Evolutionary conservation across 306 rosid genomes (phyloP).

Genomic region (Gillenia trifoliata): DNA sequence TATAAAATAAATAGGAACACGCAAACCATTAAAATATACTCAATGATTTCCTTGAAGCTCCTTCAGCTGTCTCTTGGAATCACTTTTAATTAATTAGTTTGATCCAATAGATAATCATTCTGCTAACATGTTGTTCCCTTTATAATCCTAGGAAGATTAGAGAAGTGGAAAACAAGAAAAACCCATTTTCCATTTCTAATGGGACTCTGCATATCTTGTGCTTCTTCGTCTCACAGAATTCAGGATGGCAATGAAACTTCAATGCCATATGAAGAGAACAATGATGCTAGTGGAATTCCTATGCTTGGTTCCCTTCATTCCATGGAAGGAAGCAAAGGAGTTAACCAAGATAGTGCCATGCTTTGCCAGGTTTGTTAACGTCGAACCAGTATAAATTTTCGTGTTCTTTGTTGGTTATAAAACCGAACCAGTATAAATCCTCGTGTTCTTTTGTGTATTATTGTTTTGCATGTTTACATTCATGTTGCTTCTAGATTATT

Average conservation of each 20-base stretch:
- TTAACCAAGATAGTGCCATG: slow-evolving; percentile 75
- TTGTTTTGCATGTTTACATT: too few species aligned
- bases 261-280: slow-evolving; percentile 19
- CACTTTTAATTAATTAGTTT: neutral
- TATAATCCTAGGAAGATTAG: neutral
- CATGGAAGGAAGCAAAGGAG: slow-evolving; percentile 54
- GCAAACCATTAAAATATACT: slow-evolving; percentile 23
- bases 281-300: slow-evolving; percentile 9
- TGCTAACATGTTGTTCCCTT: slow-evolving; percentile 11
- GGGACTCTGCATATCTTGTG: slow-evolving; percentile 68
- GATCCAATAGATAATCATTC: neutral
- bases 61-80: slow-evolving; percentile 17
- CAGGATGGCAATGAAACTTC: slow-evolving; percentile 34
- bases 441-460: too few species aligned
- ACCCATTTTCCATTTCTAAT: slow-evolving; percentile 17
- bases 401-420: neutral
- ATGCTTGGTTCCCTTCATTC: slow-evolving; percentile 45
- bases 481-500: too few species aligned
- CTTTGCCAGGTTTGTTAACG: slow-evolving; percentile 42
- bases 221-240: slow-evolving; percentile 43
- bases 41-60: slow-evolving; percentile 21
- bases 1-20: slow-evolving; percentile 3
- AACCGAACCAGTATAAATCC: too few species aligned
- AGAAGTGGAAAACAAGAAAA: neutral
- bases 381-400: too few species aligned